phyloP scores from a whole-genome alignment of 257 asterid genomes.

The Salvia miltiorrhiza region DNA sequence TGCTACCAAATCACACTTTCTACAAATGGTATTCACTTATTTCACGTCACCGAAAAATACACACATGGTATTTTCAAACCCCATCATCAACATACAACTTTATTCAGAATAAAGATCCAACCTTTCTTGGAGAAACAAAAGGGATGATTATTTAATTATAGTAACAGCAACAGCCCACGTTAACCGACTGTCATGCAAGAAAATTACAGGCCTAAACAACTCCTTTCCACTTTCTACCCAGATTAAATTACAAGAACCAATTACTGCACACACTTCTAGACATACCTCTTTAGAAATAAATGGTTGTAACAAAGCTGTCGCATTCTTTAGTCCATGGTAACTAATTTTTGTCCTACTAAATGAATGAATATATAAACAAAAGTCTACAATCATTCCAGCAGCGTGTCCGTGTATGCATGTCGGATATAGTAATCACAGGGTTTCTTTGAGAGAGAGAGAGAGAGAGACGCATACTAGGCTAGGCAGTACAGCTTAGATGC shows the following conservation, averaged over 20 bases:
- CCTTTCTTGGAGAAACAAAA: constrained; percentile 31
- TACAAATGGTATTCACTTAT: constrained; percentile 15
- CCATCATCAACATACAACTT: neutral
- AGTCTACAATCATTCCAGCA: neutral
- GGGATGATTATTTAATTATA: neutral
- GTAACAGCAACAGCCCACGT: constrained; percentile 14
- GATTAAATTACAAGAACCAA: neutral
- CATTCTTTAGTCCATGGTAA: constrained; percentile 5
- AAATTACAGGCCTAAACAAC: constrained; percentile 21
- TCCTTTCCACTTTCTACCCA: neutral
- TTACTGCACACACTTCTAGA: neutral
- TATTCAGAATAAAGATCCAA: neutral
- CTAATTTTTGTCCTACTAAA: constrained; percentile 26
- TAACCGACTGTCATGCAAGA: constrained; percentile 21
- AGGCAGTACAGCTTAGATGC: constrained; percentile 29
- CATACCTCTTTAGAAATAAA: constrained; percentile 1
- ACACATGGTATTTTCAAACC: constrained; percentile 20
- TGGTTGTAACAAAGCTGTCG: constrained; percentile 25
- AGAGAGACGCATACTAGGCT: constrained; percentile 8
- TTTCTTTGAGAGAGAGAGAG: neutral
- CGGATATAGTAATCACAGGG: neutral
- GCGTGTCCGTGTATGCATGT: neutral
- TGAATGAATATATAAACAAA: neutral
- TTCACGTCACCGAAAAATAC: constrained; percentile 9
- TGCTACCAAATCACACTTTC: constrained; percentile 21